phyloP scores from a whole-genome alignment of 176 grass and related monocot genomes.

The Carex pumila region DNA sequence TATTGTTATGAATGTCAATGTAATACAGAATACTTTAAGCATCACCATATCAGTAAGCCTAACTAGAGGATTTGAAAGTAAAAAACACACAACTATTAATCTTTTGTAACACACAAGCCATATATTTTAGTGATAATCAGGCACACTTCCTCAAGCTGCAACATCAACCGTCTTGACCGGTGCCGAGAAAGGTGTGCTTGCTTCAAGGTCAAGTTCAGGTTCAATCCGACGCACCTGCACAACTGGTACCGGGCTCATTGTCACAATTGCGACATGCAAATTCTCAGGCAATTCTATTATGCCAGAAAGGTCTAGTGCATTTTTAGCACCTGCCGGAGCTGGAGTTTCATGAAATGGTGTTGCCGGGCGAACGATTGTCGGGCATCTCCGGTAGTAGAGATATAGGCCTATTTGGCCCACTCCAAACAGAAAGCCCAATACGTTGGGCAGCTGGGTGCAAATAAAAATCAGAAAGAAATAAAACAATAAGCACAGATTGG shows the following conservation, averaged over 20 bases:
- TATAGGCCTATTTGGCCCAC: slow-evolving; percentile 66
- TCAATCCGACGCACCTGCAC: slow-evolving; percentile 60
- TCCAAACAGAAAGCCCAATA: slow-evolving; percentile 77
- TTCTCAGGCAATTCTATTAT: slow-evolving; percentile 34
- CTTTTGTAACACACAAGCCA: not conserved
- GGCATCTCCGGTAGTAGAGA: slow-evolving; percentile 40
- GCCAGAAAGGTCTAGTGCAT: not conserved
- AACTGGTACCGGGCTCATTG: slow-evolving; percentile 39
- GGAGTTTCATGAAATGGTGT: not conserved
- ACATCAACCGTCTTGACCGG: not conserved
- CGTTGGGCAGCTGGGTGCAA: slow-evolving; percentile 54
- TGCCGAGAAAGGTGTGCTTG: not conserved
- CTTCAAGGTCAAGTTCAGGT: slow-evolving; percentile 19
- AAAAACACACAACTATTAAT: not conserved
- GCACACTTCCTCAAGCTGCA: not conserved
- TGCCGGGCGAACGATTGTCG: not conserved
- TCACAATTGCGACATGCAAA: slow-evolving; percentile 35
- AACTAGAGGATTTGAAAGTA: not conserved
- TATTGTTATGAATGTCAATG: slow-evolving; percentile 10
- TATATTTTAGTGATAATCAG: not conserved
- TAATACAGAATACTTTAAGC: not conserved
- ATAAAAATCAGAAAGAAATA: not conserved
- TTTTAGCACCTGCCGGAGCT: not conserved
- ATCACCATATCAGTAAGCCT: slow-evolving; percentile 11
- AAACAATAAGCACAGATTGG: not conserved